Percentiles rank a stretch among this genome's conserved stretches.
phyloP scores from a whole-genome alignment of 2,329 filamentous ascomycete species.

The Neonectria faginata region DNA sequence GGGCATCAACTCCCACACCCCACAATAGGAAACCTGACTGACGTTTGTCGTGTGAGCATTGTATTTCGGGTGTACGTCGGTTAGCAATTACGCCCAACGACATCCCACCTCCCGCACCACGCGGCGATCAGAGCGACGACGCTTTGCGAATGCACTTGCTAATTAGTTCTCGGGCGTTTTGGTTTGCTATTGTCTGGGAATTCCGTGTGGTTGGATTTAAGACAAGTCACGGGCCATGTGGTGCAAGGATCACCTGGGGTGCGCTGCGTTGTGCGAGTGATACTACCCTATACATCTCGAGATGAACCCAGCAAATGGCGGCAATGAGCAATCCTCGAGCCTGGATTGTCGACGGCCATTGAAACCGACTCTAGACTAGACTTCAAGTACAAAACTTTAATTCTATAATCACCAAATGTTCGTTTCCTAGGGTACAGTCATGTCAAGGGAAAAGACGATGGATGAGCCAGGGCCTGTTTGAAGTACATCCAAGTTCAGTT shows the following conservation, averaged over 20 bases:
- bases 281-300: background rate
- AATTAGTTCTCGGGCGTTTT: background rate
- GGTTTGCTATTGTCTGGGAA: background rate
- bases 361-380: background rate
- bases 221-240: background rate
- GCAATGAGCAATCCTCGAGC: background rate
- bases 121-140: conserved; percentile 6
- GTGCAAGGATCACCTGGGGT: background rate
- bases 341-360: background rate
- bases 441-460: no score
- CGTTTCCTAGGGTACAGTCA: no score
- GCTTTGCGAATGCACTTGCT: background rate
- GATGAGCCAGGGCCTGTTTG: no score
- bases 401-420: no score
- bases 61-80: conserved; percentile 42
- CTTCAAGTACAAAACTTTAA: no score
- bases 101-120: conserved; percentile 17
- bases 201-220: background rate
- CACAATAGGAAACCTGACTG: conserved; percentile 40
- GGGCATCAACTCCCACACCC: conserved; percentile 34
- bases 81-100: conserved; percentile 38
- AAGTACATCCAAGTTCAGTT: no score
- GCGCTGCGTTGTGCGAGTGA: background rate
- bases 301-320: background rate
- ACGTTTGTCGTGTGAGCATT: conserved; percentile 33